phyloP scores from a whole-genome alignment of 2,329 filamentous ascomycete species.

The Pseudofabraea citricarpa region DNA sequence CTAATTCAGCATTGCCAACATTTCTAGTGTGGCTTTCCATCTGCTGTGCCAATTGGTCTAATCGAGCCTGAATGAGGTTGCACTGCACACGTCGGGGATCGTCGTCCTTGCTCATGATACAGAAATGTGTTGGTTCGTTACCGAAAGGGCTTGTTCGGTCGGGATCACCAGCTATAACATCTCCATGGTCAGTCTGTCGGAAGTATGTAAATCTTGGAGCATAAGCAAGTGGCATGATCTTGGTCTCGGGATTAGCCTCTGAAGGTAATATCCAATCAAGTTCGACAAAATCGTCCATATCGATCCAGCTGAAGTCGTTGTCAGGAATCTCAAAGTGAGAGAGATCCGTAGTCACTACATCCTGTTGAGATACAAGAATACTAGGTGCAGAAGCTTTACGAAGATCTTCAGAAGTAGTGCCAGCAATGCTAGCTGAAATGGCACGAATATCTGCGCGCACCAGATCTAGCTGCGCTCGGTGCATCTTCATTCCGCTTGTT shows the following conservation, averaged over 20 bases:
- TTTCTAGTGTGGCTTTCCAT: slow-evolving; percentile 68
- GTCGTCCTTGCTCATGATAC: slow-evolving; percentile 87
- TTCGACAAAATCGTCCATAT: slow-evolving; percentile 99
- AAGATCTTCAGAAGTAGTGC: slow-evolving; percentile 72
- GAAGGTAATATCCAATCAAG: slow-evolving; percentile 92
- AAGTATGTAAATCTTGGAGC: slow-evolving; percentile 97
- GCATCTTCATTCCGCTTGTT: slow-evolving; percentile 92
- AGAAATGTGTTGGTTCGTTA: slow-evolving; percentile 87
- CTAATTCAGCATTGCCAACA: slow-evolving; percentile 73
- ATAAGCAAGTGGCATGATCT: slow-evolving; percentile 87
- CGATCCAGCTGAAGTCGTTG: slow-evolving; percentile 93
- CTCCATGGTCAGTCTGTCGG: slow-evolving; percentile 88
- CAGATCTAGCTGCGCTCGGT: slow-evolving; percentile 88
- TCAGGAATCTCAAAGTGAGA: slow-evolving; percentile 94
- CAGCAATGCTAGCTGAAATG: slow-evolving; percentile 83
- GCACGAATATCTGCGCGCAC: slow-evolving; percentile 88
- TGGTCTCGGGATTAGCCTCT: slow-evolving; percentile 85
- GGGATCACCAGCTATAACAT: slow-evolving; percentile 73
- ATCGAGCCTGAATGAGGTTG: slow-evolving; percentile 74
- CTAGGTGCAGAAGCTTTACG: slow-evolving; percentile 50
- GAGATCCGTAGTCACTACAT: slow-evolving; percentile 60
- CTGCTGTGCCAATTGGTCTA: slow-evolving; percentile 74
- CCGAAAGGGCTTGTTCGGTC: slow-evolving; percentile 86
- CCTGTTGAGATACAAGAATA: slow-evolving; percentile 46
- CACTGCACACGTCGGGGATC: slow-evolving; percentile 87